These are phyloP conservation scores for Laetiporus sulphureus DNA, from an alignment of 1,284 basidiomycete species.

Conservation along the genomic window DNA sequence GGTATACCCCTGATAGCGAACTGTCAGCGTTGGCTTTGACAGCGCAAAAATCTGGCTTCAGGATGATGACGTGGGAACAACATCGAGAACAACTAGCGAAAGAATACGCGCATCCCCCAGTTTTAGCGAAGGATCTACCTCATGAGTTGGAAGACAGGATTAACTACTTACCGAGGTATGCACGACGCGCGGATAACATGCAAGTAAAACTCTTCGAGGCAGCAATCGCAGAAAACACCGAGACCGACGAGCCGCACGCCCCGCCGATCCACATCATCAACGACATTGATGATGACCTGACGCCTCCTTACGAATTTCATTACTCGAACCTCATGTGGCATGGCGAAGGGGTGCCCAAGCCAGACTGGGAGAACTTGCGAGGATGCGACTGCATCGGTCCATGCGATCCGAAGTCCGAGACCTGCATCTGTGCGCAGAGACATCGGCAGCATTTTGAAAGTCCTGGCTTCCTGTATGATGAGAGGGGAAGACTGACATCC, in stretches of 20 bases:
- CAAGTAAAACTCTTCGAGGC: slow-evolving; percentile 27
- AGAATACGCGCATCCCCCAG: slow-evolving; percentile 16
- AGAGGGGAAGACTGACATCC: slow-evolving; percentile 43
- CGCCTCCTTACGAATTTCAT: slow-evolving; percentile 70
- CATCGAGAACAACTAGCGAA: slow-evolving; percentile 13
- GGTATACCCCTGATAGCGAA: slow-evolving; percentile 6
- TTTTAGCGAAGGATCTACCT: slow-evolving; percentile 25
- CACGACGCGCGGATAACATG: slow-evolving; percentile 19
- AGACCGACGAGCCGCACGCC: slow-evolving; percentile 54
- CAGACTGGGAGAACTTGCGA: slow-evolving; percentile 48
- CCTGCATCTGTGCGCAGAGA: slow-evolving; percentile 59
- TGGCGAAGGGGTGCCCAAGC: slow-evolving; percentile 56
- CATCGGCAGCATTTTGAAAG: slow-evolving; percentile 39
- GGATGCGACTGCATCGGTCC: slow-evolving; percentile 71
- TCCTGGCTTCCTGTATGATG: slow-evolving; percentile 63
- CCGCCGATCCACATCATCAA: slow-evolving; percentile 64
- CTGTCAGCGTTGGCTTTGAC: slow-evolving; percentile 6
- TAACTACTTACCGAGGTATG: slow-evolving; percentile 16
- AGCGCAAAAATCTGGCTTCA: slow-evolving; percentile 11
- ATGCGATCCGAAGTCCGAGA: slow-evolving; percentile 63
- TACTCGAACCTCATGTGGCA: slow-evolving; percentile 77
- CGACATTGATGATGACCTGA: slow-evolving; percentile 53
- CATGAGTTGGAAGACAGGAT: slow-evolving; percentile 26
- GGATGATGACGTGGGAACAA: slow-evolving; percentile 16
- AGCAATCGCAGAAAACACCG: slow-evolving; percentile 25